A percentile compares a stretch with the other conserved stretches of the same genome.
Conservation (phyloP, 2,329 filamentous ascomycete species). For the Rugonectria rugulosa region DNA sequence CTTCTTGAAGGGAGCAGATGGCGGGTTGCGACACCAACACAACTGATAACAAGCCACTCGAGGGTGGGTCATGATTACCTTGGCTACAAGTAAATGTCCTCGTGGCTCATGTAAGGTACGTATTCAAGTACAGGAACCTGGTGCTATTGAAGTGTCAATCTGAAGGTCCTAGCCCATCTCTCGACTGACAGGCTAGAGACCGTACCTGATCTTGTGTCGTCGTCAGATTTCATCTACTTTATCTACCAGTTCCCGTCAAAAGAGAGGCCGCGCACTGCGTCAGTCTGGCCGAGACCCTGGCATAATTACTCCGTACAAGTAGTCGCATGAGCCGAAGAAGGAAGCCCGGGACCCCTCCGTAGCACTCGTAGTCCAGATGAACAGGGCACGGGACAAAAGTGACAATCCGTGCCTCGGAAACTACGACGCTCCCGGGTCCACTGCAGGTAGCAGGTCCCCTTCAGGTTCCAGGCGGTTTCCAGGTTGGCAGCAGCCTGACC, state of each 20-base stretch:
- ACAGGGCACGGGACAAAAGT: constrained; percentile 14
- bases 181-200: too few relatives aligned
- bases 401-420: constrained; percentile 16
- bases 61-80: constrained; percentile 3
- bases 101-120: constrained; percentile 12
- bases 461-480: too few relatives aligned
- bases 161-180: too few relatives aligned
- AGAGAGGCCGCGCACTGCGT: constrained; percentile 22
- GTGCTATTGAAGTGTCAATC: too few relatives aligned
- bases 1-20: neutral
- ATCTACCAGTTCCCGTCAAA: neutral
- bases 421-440: neutral
- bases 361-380: constrained; percentile 11
- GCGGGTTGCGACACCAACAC: neutral
- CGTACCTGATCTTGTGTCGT: neutral
- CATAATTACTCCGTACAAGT: too few relatives aligned
- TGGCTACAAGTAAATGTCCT: too few relatives aligned
- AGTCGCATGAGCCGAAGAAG: neutral
- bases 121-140: neutral
- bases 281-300: constrained; percentile 11
- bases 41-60: constrained; percentile 1
- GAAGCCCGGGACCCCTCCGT: constrained; percentile 1
- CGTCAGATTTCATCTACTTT: too few relatives aligned
- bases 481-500: constrained; percentile 15
- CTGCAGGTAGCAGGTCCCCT: too few relatives aligned